These are phyloP conservation scores for Leccinum variicolor DNA, from an alignment of 768 basidiomycete species.

Conservation along the genomic window DNA sequence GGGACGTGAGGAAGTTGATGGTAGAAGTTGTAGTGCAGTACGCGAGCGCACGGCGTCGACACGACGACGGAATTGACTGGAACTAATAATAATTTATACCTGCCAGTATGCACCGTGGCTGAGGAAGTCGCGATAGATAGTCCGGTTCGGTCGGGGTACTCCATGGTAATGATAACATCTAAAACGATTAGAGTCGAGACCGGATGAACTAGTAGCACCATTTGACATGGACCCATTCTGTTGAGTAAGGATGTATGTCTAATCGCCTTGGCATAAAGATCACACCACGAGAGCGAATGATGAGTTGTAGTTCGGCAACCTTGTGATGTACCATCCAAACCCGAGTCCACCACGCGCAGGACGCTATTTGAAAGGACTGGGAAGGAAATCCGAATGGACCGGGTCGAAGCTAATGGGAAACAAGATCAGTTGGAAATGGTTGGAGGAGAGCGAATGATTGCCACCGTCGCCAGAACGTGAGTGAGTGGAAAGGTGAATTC, in stretches of 20 bases:
- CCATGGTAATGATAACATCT: too few species aligned
- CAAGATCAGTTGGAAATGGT: background rate
- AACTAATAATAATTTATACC: background rate
- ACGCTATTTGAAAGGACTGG: too few species aligned
- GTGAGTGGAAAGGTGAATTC: background rate
- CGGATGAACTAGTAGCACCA: too few species aligned
- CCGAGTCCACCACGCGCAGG: too few species aligned
- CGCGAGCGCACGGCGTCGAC: background rate
- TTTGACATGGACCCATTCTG: too few species aligned
- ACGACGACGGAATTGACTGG: background rate
- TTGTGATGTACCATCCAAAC: background rate
- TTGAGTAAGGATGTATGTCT: too few species aligned
- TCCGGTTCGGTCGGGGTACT: too few species aligned
- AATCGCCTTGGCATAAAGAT: background rate
- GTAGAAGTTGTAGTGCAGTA: too few species aligned
- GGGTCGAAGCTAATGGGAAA: background rate
- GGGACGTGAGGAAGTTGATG: constrained; percentile 11
- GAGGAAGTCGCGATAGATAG: too few species aligned
- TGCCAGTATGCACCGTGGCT: background rate
- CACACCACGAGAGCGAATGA: background rate
- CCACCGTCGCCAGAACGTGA: background rate
- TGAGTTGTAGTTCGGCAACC: too few species aligned
- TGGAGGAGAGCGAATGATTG: background rate
- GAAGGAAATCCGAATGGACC: too few species aligned
- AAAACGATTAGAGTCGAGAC: too few species aligned